phyloP scores from a whole-genome alignment of 2,329 filamentous ascomycete genomes.

The Fusarium proliferatum region DNA sequence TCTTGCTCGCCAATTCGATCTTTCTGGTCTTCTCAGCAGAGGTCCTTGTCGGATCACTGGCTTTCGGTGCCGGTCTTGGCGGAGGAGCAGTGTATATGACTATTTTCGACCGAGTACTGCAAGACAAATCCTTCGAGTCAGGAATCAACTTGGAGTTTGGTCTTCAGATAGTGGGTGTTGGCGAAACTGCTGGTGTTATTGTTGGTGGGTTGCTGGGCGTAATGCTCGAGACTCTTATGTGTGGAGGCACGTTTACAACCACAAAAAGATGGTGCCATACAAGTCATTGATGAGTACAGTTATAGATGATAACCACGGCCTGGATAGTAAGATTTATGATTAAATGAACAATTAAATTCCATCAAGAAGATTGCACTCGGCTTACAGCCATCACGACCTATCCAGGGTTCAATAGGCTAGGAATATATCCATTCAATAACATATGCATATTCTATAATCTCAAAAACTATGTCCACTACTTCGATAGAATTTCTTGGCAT shows the following conservation, averaged over 20 bases:
- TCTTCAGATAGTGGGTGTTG: slow-evolving; percentile 44
- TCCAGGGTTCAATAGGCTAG: background rate
- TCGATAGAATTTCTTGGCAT: background rate
- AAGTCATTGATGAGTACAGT: slow-evolving; percentile 10
- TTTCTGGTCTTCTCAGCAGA: slow-evolving; percentile 40
- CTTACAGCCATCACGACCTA: background rate
- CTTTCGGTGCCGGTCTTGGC: slow-evolving; percentile 44
- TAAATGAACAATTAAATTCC: background rate
- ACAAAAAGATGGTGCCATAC: slow-evolving; percentile 46
- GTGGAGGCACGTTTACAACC: slow-evolving; percentile 12
- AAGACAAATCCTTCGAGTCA: slow-evolving; percentile 29
- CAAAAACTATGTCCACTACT: background rate
- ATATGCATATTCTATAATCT: too few relatives aligned
- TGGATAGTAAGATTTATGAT: background rate
- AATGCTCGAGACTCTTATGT: slow-evolving; percentile 42
- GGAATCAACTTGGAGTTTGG: slow-evolving; percentile 44
- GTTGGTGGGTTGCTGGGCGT: slow-evolving; percentile 43
- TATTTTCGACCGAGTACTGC: slow-evolving; percentile 32
- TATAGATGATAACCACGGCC: accelerated
- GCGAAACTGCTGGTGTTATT: slow-evolving; percentile 46
- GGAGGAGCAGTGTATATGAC: slow-evolving; percentile 47
- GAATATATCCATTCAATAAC: background rate
- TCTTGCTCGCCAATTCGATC: slow-evolving; percentile 36
- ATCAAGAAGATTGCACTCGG: accelerated
- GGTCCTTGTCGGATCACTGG: slow-evolving; percentile 39